Evolutionary conservation across 2,329 filamentous ascomycete genomes (phyloP), one percentile per base, ranked within the genome.

Genomic region (Penicillium sp.): DNA sequence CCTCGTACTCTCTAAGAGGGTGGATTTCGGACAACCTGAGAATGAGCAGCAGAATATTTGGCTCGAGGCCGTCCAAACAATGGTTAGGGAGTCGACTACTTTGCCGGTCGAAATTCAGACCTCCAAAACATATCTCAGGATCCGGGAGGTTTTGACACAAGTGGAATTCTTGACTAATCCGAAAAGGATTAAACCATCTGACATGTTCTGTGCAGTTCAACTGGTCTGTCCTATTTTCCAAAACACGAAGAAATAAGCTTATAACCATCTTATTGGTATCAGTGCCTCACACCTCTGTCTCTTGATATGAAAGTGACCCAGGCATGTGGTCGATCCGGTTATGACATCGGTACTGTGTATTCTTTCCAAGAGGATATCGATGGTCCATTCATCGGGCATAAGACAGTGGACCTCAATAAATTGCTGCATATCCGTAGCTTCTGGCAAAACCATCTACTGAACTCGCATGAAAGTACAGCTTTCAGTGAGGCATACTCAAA

Each of bases 371-470:
- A 36, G 1, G 26, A 45, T 8, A 21, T 38, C 12, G 45, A 36
- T 6, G 42, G 29, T 2, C 51, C 61, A 4, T 56, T 65, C 13
- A 57, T 67, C 18, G 31, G 53, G 4, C 48, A 58, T 3, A 50
- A 58, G 0, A 46, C 54, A 1, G 51, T 73, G 3, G 58, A 74
- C 39, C 56, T 74, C 4, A 18, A 57, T 24, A 63, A 58, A 7
- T 42, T 75, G n/a, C 49, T 75, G 23, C 68, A 74, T 36, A 69
- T 76, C 16, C 68, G 72, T 13, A 73, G 72, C 52, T 76, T 76
- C 52, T 76, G 73, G 73, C 69, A 73, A 33, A 64, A 68, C 4
- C 73, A 76, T 56, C 52, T 76, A 7, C 62, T 71, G 9, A 68
- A 64, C 21, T 36, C 51, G 0, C 48, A 71, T 46, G 53, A 57